Percentiles rank a stretch among this genome's conserved stretches.
Conservation (phyloP, 2,329 filamentous ascomycete genomes). For the Cercospora citrullina region DNA sequence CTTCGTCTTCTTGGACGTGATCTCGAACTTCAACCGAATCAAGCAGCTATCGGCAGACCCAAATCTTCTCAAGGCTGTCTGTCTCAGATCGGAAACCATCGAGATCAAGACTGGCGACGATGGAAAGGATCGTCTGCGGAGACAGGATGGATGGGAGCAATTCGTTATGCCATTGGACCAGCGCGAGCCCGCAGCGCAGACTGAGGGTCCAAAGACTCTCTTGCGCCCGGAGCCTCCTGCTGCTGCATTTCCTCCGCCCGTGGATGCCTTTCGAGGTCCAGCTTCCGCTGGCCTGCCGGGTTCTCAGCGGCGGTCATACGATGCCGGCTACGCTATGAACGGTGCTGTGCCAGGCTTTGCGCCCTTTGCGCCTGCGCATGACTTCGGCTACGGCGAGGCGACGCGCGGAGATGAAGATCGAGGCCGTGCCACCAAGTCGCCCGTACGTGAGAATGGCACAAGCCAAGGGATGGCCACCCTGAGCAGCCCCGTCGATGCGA, state of each 20-base stretch:
- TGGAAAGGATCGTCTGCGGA: conserved; percentile 74
- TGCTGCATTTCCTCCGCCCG: conserved; percentile 35
- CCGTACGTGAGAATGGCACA: conserved; percentile 31
- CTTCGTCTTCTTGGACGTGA: conserved; percentile 77
- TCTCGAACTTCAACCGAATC: conserved; percentile 85
- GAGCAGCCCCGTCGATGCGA: conserved; percentile 22
- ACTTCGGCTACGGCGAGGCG: conserved; percentile 24
- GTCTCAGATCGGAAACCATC: conserved; percentile 68
- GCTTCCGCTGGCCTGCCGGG: conserved; percentile 23
- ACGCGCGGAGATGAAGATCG: conserved; percentile 34
- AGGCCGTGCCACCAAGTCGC: conserved; percentile 36
- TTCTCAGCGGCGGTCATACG: conserved; percentile 32
- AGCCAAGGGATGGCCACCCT: conserved; percentile 16
- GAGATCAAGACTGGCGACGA: conserved; percentile 77
- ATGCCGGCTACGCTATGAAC: conserved; percentile 32
- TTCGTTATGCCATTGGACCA: conserved; percentile 74
- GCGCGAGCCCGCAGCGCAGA: conserved; percentile 71
- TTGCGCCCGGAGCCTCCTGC: conserved; percentile 45
- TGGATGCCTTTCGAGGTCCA: conserved; percentile 34
- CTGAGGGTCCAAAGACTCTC: conserved; percentile 62
- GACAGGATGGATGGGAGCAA: conserved; percentile 72
- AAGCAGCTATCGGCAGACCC: conserved; percentile 70
- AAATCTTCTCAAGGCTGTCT: conserved; percentile 72
- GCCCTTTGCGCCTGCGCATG: conserved; percentile 26
- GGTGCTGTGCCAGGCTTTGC: conserved; percentile 29